phyloP scores from a whole-genome alignment of 306 rosid species.

The Hippophae tibetana region DNA sequence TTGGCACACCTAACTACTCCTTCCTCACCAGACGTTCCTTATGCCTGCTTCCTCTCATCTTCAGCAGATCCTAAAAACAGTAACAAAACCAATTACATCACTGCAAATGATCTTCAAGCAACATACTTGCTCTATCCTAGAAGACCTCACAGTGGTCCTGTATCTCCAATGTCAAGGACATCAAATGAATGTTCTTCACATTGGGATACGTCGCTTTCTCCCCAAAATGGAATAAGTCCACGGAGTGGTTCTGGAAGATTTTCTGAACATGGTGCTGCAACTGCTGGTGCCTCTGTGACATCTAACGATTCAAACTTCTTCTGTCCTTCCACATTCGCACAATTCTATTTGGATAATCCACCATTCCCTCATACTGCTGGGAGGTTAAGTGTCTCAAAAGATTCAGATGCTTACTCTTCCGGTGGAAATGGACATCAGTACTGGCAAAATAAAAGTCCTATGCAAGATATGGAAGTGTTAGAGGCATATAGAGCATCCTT shows the following conservation, averaged over 20 bases:
- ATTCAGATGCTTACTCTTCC: conserved; percentile 72
- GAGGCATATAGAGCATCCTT: conserved; percentile 99
- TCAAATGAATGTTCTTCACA: conserved; percentile 70
- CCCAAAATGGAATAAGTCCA: conserved; percentile 53
- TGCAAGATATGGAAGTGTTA: conserved; percentile 91
- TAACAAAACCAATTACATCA: conserved; percentile 51
- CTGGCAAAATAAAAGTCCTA: conserved; percentile 69
- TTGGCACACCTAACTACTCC: conserved; percentile 97
- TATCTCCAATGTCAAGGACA: conserved; percentile 72
- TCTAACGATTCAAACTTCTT: conserved; percentile 91
- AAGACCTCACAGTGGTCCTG: conserved; percentile 74
- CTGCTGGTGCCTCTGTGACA: conserved; percentile 41
- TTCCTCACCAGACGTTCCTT: conserved; percentile 97
- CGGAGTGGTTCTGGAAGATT: conserved; percentile 65
- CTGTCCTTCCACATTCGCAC: conserved; percentile 97
- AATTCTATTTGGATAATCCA: conserved; percentile 89
- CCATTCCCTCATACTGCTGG: conserved; percentile 93
- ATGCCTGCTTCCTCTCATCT: conserved; percentile 85
- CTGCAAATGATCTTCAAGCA: conserved; percentile 78
- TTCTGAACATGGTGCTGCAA: conserved; percentile 46
- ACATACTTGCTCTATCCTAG: conserved; percentile 87
- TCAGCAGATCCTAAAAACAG: conserved; percentile 52
- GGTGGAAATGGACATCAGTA: conserved; percentile 78
- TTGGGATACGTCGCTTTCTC: conserved; percentile 76
- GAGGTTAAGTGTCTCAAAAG: conserved; percentile 91